Percentiles rank a stretch among this genome's conserved stretches.
Evolutionary conservation across 2,329 filamentous ascomycete genomes (phyloP).

Genomic region (Hymenoscyphus scutula): DNA sequence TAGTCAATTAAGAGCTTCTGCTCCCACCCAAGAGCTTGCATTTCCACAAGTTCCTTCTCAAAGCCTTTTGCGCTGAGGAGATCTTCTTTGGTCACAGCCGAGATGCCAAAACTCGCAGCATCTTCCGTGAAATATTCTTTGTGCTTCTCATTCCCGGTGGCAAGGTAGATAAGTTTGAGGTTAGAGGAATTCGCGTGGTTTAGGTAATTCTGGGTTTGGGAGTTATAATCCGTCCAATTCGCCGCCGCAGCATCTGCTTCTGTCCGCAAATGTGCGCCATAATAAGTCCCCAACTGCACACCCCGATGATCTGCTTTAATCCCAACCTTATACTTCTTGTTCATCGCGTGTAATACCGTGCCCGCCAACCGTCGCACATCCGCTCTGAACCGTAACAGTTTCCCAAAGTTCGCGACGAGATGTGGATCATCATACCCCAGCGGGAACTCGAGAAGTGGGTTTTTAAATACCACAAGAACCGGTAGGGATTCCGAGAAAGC

Average conservation of each 20-base stretch:
- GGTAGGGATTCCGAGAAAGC: slow-evolving; percentile 11
- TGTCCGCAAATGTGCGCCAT: slow-evolving; percentile 41
- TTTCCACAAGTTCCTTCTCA: slow-evolving; percentile 30
- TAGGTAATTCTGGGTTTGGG: slow-evolving; percentile 38
- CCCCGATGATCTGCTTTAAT: slow-evolving; percentile 33
- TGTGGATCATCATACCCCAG: slow-evolving; percentile 32
- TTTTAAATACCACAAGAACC: slow-evolving; percentile 15
- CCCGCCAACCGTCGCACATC: slow-evolving; percentile 34
- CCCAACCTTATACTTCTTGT: slow-evolving; percentile 27
- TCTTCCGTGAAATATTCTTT: slow-evolving; percentile 38
- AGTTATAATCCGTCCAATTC: slow-evolving; percentile 38
- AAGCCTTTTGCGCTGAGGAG: slow-evolving; percentile 36
- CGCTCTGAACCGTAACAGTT: slow-evolving; percentile 36
- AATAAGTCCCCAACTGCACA: slow-evolving; percentile 33
- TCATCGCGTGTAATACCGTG: slow-evolving; percentile 35
- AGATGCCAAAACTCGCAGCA: slow-evolving; percentile 37
- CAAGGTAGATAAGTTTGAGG: slow-evolving; percentile 41
- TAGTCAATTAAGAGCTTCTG: slow-evolving; percentile 49
- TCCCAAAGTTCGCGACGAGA: slow-evolving; percentile 40
- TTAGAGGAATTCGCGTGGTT: slow-evolving; percentile 32
- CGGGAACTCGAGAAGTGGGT: slow-evolving; percentile 35
- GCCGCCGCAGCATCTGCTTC: slow-evolving; percentile 37
- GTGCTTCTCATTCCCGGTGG: slow-evolving; percentile 40
- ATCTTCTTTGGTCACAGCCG: slow-evolving; percentile 42
- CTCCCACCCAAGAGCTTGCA: slow-evolving; percentile 43